Evolutionary conservation across 2,329 filamentous ascomycete species (phyloP), one percentile per base, ranked within the genome.

Genomic region (Albophoma yamanashiensis): DNA sequence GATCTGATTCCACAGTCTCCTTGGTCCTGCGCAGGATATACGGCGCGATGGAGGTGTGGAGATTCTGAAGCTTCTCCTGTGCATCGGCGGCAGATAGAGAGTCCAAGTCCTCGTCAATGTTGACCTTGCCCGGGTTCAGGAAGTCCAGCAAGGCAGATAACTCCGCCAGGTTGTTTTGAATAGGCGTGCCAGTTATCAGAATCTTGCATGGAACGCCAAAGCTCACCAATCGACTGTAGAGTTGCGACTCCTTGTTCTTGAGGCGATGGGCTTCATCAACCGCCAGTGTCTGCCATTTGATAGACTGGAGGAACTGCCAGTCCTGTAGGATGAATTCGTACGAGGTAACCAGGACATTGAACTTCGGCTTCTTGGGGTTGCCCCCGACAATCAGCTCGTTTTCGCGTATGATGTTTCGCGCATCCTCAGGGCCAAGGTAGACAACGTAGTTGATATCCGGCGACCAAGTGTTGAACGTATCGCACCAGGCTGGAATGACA

Each of bases 201-300:
- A 99, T 82, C 64, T 92, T 89, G 75, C 90, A 91, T 9, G 92
- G 92, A 15, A 93, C 84, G 67, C 89, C 91, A 73, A 97, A 97
- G 67, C 89, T 88, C 65, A 90, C 82, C 17, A 99, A 79, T 68
- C 89, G 92, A 62, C 85, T 80, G 71, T 99, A 99, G 0, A 99
- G 79, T 71, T 97, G 92, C 4, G 94, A 96, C 62, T 97, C 93
- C 63, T 90, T 86, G 69, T 99, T 99, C 78, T 99, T 99, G 65
- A 99, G 77, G 58, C 95, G 89, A 76, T 99, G 94, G 38, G 94
- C 94, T 76, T 99, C 94, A 67, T 99, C 94, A 53, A 99, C 91
- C 43, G 91, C 92, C 71, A 99, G 86, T 60, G 94, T 94, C 72
- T 99, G 94, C 93, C 94, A 99, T 73, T 96, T 97, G 74, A 99